Percentiles rank a stretch among this genome's conserved stretches.
Conservation (phyloP, 1,284 basidiomycete genomes). For the Pascua sp. region DNA sequence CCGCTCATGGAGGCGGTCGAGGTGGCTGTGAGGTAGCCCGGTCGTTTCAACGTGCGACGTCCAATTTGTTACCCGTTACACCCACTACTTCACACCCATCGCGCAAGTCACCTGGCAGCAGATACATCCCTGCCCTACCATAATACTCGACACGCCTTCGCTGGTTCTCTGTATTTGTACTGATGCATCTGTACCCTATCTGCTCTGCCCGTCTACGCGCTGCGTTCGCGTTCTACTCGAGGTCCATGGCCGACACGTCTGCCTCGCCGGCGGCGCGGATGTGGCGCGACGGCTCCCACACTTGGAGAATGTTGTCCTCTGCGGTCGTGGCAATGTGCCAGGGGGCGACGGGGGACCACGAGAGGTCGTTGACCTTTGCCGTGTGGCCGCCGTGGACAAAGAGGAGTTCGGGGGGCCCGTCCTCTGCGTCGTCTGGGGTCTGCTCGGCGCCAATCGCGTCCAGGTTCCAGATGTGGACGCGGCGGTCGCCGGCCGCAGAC, state of each 20-base stretch:
- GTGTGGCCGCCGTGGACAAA: conserved; percentile 81
- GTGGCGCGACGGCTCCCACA: conserved; percentile 51
- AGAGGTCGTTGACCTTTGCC: conserved; percentile 49
- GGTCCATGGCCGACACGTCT: conserved; percentile 43
- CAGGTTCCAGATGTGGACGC: conserved; percentile 95
- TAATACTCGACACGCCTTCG: background rate
- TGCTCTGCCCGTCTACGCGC: no score
- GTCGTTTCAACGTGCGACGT: no score
- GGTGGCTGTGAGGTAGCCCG: background rate
- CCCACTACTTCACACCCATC: no score
- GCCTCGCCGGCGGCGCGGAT: conserved; percentile 49
- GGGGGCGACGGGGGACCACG: conserved; percentile 48
- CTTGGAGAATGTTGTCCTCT: conserved; percentile 54
- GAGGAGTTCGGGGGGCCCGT: conserved; percentile 86
- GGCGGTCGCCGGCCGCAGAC: conserved; percentile 84
- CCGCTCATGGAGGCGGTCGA: background rate
- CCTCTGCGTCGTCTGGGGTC: conserved; percentile 95
- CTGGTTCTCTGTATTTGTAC: background rate
- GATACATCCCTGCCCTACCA: background rate
- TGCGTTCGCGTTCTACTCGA: conserved; percentile 38
- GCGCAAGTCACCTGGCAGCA: no score
- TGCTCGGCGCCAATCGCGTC: conserved; percentile 91
- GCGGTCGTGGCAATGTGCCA: conserved; percentile 52
- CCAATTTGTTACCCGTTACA: no score
- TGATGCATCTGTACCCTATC: no score